Evolutionary conservation across 148 eudicot genomes (phyloP), one percentile per base, ranked within the genome.

Genomic region (Rhododendron henanense): DNA sequence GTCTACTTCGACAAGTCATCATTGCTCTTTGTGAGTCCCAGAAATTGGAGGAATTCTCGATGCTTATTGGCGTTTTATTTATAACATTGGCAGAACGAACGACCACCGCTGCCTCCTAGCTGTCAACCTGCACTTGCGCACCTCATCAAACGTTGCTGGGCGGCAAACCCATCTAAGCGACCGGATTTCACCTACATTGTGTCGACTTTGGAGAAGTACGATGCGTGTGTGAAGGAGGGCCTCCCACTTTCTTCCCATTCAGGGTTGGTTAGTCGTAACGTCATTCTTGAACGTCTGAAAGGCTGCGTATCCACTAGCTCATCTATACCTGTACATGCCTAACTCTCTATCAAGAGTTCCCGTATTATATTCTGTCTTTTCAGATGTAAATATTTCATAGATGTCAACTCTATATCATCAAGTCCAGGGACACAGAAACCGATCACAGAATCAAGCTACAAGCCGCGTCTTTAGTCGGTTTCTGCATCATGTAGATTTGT

Each of bases 91-190:
- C 97, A 96, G 98, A 92, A 94, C 78, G 96, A 96, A 76, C 83
- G 99, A 78, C 98, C 99, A 47, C 99, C 97, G 0, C 82, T 96
- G 47, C 95, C 99, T 39, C 95, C 96, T 7, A 96, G 99, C 87
- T 96, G 99, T 86, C 98, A 96, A 83, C 96, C 98, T 3, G 99
- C 94, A 9, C 89, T 96, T 61, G 99, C 97, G 0, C 97, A 96
- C 87, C 99, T 96, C 8, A 96, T 96, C 82, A 95, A 92, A 88
- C 88, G 94, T 10, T 96, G 99, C 77, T 95, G 98, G 99, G 93
- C 97, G 2, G 93, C 90, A 39, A 94, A 95, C 88, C 97, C 99
- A 3, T 91, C 97, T 25, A 96, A 96, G 86, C 91, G 99, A 23
- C 99, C 99, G 1, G 99, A 96, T 85, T 96, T 96, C 88, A 94